phyloP scores from a whole-genome alignment of 1,139 yeast species.

The Pichia sp. region DNA sequence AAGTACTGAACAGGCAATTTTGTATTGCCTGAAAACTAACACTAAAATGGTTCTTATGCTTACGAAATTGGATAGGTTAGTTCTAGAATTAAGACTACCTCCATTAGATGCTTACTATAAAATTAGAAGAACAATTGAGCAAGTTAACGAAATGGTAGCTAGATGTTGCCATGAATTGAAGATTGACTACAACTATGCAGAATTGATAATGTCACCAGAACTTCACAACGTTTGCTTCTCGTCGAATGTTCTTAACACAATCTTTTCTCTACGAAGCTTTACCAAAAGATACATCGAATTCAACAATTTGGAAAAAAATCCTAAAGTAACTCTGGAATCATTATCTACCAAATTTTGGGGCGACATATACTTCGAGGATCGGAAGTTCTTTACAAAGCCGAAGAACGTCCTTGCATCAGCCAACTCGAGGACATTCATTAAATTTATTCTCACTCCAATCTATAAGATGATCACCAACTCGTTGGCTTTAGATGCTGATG shows the following conservation, averaged over 20 bases:
- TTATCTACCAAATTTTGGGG: conserved; percentile 73
- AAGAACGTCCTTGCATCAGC: conserved; percentile 23
- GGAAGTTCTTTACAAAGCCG: conserved; percentile 39
- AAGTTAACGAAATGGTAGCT: conserved; percentile 47
- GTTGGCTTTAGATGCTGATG: conserved; percentile 45
- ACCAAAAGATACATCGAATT: conserved; percentile 43
- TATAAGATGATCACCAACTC: conserved; percentile 67
- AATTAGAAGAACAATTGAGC: conserved; percentile 52
- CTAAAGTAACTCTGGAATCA: conserved; percentile 29
- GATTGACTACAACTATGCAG: conserved; percentile 23
- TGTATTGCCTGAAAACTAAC: conserved; percentile 40
- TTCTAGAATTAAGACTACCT: conserved; percentile 70
- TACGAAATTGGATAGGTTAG: conserved; percentile 79
- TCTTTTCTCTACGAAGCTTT: conserved; percentile 64
- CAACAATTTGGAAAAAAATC: conserved; percentile 16
- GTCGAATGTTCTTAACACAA: conserved; percentile 53
- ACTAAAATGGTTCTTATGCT: conserved; percentile 54
- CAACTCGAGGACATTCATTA: conserved; percentile 50
- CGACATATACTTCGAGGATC: conserved; percentile 47
- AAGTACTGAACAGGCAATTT: conserved; percentile 42
- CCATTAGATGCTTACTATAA: conserved; percentile 70
- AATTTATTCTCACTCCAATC: conserved; percentile 69
- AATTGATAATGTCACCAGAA: conserved; percentile 49
- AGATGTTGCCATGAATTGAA: conserved; percentile 12
- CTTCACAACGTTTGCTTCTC: conserved; percentile 66